Evolutionary conservation across 805 yeast genomes (phyloP).

Genomic region (Alloascoidea hylecoeti): DNA sequence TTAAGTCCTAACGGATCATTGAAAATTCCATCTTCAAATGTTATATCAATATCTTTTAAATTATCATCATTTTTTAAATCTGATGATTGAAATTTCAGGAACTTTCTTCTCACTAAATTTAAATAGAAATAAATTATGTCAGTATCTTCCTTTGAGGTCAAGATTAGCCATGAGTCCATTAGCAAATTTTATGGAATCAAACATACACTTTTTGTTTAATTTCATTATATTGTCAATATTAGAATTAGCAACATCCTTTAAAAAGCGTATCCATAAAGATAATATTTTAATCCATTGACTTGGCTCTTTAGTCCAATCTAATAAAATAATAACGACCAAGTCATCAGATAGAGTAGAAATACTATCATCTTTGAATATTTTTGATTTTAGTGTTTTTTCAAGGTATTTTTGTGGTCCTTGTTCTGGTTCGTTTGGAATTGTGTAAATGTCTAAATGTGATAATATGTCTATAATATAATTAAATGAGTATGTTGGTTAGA

Average conservation of each 20-base stretch:
- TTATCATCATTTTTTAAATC: no score
- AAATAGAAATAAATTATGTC: no score
- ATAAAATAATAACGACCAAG: conserved; percentile 2
- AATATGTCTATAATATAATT: conserved; percentile 7
- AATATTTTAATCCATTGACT: conserved; percentile 1
- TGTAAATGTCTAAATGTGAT: conserved; percentile 10
- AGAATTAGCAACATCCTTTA: no score
- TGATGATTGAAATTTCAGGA: no score
- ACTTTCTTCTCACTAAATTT: no score
- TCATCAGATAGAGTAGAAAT: conserved; percentile 7
- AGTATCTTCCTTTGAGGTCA: no score
- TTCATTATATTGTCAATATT: no score
- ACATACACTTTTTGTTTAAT: no score
- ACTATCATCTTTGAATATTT: neutral
- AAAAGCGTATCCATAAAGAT: conserved; percentile 7
- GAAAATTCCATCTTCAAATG: conserved; percentile 3
- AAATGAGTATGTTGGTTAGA: no score
- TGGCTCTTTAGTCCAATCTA: conserved; percentile 10
- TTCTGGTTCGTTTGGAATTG: conserved; percentile 6
- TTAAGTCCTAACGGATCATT: conserved; percentile 3
- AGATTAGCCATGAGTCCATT: no score
- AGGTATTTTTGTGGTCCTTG: neutral
- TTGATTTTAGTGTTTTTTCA: neutral
- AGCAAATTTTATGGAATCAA: no score
- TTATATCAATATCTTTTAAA: neutral